Conservation (phyloP, 805 yeast genomes). For the Blastobotrys americana region DNA sequence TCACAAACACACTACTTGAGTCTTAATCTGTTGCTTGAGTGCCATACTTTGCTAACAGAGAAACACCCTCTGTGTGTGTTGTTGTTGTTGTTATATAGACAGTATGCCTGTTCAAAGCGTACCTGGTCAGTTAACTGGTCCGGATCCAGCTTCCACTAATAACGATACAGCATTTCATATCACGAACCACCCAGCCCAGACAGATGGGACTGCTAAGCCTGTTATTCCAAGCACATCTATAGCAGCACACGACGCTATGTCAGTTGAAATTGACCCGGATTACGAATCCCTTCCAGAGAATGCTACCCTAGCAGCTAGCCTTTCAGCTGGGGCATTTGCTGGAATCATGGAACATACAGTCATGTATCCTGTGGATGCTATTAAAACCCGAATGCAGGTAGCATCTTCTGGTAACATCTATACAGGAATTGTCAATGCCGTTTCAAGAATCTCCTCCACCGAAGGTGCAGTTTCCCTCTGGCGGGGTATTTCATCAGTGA, state of each 20-base stretch:
- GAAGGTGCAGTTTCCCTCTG: constrained; percentile 88
- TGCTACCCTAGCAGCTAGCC: constrained; percentile 74
- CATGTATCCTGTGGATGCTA: constrained; percentile 94
- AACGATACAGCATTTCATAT: background rate
- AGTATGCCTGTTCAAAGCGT: too few species aligned
- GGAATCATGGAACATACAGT: constrained; percentile 98
- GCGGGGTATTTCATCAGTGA: constrained; percentile 89
- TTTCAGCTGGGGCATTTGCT: constrained; percentile 95
- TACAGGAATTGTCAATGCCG: constrained; percentile 51
- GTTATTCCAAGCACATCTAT: background rate
- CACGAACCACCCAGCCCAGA: background rate
- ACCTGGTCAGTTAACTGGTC: background rate
- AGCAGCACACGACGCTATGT: background rate
- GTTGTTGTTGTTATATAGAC: too few species aligned
- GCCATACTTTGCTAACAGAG: too few species aligned
- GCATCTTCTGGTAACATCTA: constrained; percentile 27
- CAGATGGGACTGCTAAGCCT: background rate
- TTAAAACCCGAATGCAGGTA: constrained; percentile 91
- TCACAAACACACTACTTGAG: too few species aligned
- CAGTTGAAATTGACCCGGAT: constrained; percentile 36
- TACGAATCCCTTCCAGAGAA: constrained; percentile 87
- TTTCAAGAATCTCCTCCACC: constrained; percentile 67
- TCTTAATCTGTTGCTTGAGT: too few species aligned
- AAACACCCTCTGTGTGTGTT: too few species aligned
- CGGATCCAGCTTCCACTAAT: background rate